Conservation (phyloP, 2,329 filamentous ascomycete genomes). For the Trichoderma sp. region DNA sequence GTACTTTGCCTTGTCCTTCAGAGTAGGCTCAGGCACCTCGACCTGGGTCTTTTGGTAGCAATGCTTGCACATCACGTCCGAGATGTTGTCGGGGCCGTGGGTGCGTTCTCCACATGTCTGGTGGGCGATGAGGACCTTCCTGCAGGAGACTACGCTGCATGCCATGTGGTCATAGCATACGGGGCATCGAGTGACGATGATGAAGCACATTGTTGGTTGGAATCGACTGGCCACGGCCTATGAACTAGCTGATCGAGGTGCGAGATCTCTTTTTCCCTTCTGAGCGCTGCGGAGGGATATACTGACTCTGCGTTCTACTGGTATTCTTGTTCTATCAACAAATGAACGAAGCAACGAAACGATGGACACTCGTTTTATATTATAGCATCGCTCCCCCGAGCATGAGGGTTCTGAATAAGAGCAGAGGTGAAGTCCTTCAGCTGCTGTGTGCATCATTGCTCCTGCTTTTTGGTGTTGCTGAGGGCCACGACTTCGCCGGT, state of each 20-base stretch:
- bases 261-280: background rate
- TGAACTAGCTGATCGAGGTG: background rate
- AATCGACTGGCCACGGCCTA: background rate
- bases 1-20: slow-evolving; percentile 21
- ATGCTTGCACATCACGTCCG: slow-evolving; percentile 5
- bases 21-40: background rate
- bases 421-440: background rate
- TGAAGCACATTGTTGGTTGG: slow-evolving; percentile 14
- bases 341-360: too few relatives aligned
- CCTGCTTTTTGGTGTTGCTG: slow-evolving; percentile 1
- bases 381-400: background rate
- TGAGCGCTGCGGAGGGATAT: background rate
- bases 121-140: background rate
- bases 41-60: slow-evolving; percentile 7
- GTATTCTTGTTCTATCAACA: background rate
- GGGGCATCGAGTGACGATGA: slow-evolving; percentile 8
- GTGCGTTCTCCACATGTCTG: slow-evolving; percentile 17
- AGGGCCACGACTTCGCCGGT: slow-evolving; percentile 8
- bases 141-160: slow-evolving; percentile 16
- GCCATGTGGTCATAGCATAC: background rate
- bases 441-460: slow-evolving; percentile 17
- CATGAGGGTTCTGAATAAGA: background rate
- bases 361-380: background rate
- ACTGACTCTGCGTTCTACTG: too few relatives aligned
- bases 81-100: slow-evolving; percentile 17